Percentiles rank a stretch among this genome's conserved stretches.
Evolutionary conservation across 305 asterid genomes (phyloP).

Genomic region (Fraxinus angustifolia): DNA sequence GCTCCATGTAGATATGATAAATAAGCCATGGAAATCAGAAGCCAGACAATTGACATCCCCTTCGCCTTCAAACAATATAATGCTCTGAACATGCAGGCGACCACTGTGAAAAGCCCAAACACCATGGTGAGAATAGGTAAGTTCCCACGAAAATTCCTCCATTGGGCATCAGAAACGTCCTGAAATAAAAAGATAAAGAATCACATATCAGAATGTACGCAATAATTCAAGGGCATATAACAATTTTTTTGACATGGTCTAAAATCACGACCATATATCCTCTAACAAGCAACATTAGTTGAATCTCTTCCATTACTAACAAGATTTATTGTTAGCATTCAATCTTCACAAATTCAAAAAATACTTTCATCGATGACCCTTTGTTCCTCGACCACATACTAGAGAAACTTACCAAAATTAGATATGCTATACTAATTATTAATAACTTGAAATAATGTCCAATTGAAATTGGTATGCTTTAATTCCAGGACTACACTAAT

Average conservation of each 20-base stretch:
- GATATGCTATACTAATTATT: not conserved
- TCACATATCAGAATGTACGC: constrained; percentile 17
- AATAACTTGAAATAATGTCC: not conserved
- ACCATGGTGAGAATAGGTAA: constrained; percentile 62
- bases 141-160: constrained; percentile 93
- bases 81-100: constrained; percentile 52
- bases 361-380: constrained; percentile 5
- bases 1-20: constrained; percentile 79
- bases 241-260: not conserved
- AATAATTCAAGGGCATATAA: not conserved
- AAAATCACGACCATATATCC: not conserved
- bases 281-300: constrained; percentile 5
- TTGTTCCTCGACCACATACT: constrained; percentile 6
- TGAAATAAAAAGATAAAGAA: constrained; percentile 27
- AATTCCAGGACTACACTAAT: not conserved
- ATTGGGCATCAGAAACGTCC: constrained; percentile 91
- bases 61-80: constrained; percentile 55
- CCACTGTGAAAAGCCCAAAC: constrained; percentile 65
- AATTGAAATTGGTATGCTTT: constrained; percentile 1
- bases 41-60: constrained; percentile 88
- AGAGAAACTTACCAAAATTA: constrained; percentile 8
- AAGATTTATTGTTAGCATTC: constrained; percentile 1
- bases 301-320: constrained; percentile 5
- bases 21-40: constrained; percentile 61
- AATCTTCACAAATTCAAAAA: not conserved